Evolutionary conservation across 2,329 filamentous ascomycete species (phyloP), one percentile per base, ranked within the genome.

Genomic region (Penicillium polonicum): DNA sequence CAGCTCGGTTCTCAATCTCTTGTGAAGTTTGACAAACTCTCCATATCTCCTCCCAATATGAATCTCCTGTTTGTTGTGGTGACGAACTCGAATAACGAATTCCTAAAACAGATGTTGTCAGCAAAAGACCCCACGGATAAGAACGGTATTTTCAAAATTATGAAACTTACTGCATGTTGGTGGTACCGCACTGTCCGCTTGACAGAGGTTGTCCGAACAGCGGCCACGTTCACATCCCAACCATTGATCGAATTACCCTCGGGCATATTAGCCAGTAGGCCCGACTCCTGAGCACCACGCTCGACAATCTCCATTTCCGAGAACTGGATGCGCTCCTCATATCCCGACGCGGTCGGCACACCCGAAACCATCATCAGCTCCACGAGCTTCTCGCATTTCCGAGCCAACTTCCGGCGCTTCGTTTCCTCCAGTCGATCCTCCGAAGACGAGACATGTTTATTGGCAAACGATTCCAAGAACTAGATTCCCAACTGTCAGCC

Each of bases 361-460:
- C 94, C 94, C 8, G 93, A 97, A 9, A 99, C 94, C 92, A 99
- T 97, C 94, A 99, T 99, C 60, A 99, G 82, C 80, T 99, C 94
- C 12, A 99, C 91, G 57, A 99, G 80, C 79, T 99, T 99, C 74
- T 94, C 88, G 48, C 90, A 91, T 82, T 99, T 99, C 67, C 88
- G 82, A 4, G 94, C 93, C 63, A 99, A 79, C 76, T 99, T 99
- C 64, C 88, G 84, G 58, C 94, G 85, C 80, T 99, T 99, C 10
- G 94, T 97, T 76, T 97, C 92, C 77, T 99, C 94, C 31, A 97
- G 79, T 4, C 94, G 86, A 73, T 99, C 94, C 77, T 97, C 94
- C 5, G 93, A 97, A 6, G 92, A 96, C 2, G 93, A 97, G 43
- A 99, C 97, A 73, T 93, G 90, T 74, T 97, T 99, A 72, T 89